Percentiles rank a stretch among this genome's conserved stretches.
phyloP scores from a whole-genome alignment of 129 eudicot genomes.

The Artemisia argyi region DNA sequence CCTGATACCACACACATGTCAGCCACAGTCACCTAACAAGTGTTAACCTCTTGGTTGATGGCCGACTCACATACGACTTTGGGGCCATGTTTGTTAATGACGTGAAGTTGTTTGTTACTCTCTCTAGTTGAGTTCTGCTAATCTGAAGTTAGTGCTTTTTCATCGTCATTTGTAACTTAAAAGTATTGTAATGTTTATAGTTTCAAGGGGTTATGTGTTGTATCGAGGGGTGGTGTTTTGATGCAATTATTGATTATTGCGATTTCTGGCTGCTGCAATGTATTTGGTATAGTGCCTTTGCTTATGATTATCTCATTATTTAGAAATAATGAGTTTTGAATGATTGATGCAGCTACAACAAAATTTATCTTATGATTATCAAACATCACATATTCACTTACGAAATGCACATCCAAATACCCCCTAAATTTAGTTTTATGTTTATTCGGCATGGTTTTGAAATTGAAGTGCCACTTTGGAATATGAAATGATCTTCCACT shows the following conservation, averaged over 20 bases:
- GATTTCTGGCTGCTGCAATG: too few species aligned
- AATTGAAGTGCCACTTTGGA: not conserved
- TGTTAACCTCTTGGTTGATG: too few species aligned
- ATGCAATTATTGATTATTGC: too few species aligned
- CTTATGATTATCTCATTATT: not conserved
- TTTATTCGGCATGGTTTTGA: not conserved
- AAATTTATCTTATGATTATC: not conserved
- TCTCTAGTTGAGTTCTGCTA: not conserved
- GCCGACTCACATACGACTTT: too few species aligned
- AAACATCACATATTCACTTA: not conserved
- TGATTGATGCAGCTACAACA: not conserved
- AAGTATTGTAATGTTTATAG: not conserved
- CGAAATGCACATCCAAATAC: not conserved
- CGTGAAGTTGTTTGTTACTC: not conserved
- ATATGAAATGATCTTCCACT: not conserved
- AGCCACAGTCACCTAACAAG: too few species aligned
- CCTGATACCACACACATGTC: too few species aligned
- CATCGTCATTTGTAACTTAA: not conserved
- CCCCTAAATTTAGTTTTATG: not conserved
- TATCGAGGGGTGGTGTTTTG: not conserved
- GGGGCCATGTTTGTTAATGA: conserved; percentile 2
- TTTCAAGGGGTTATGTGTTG: conserved; percentile 4
- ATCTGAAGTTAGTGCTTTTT: conserved; percentile 8
- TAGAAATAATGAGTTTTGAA: conserved; percentile 1
- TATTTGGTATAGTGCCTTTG: not conserved